Percentiles rank a stretch among this genome's conserved stretches.
Conservation (phyloP, 306 rosid species). For the Glycine latifolia region DNA sequence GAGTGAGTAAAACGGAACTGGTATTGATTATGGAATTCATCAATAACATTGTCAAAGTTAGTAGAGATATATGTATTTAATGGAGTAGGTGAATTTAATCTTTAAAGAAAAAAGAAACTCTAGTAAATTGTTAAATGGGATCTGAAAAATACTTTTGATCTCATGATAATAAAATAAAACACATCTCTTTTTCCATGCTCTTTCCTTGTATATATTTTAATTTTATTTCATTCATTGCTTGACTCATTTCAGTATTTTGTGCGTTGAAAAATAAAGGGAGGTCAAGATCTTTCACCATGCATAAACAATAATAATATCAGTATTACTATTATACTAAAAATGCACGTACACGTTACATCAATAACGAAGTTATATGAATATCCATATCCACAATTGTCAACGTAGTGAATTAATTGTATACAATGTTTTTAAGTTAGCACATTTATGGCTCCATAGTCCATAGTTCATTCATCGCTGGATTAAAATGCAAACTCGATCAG, state of each 20-base stretch:
- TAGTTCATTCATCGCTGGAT: no score
- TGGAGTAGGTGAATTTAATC: no score
- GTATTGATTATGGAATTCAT: no score
- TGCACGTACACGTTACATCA: neutral
- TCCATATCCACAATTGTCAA: constrained; percentile 14
- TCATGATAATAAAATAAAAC: no score
- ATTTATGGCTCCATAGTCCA: constrained; percentile 29
- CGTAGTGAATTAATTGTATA: neutral
- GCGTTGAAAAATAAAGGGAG: constrained; percentile 3
- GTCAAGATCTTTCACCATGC: constrained; percentile 33
- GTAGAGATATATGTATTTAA: no score
- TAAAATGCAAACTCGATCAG: no score
- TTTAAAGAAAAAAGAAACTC: no score
- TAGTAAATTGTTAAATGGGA: no score
- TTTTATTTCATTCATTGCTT: neutral
- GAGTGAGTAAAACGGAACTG: no score
- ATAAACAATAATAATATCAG: neutral
- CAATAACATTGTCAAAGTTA: no score
- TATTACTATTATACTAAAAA: neutral
- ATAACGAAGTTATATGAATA: constrained; percentile 2
- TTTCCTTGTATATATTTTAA: neutral
- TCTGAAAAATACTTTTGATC: no score
- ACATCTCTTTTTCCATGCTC: neutral
- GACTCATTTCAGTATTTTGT: neutral
- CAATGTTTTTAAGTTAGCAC: constrained; percentile 1